Base-by-base conservation (phyloP, 148 eudicot species). In the Camellia sinensis region DNA sequence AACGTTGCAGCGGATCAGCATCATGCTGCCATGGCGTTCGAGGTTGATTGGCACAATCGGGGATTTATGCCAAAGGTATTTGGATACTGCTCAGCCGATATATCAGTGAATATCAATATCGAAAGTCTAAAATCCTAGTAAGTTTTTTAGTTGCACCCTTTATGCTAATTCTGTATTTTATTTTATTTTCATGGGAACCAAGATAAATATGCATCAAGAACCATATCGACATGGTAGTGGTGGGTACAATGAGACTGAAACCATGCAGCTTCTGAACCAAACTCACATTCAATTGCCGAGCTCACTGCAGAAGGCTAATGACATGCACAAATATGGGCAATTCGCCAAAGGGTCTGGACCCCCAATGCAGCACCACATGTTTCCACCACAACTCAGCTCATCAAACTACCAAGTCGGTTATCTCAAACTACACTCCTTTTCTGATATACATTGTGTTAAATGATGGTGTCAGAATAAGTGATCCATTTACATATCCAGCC, bases 261-360 rank as follows among this genome's bases (percentile, higher is more conserved):
- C 87, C 44, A 79, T 86, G 91, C 90, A 87, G 73, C 89, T 89
- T 40, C 82, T 83, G 5, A 88, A 87, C 84, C 90, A 86, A 85
- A 87, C 91, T 4, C 90, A 83, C 77, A 82, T 87, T 14, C 87
- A 87, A 56, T 86, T 92, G 14, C 88, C 90, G 9, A 67, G 60
- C 41, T 74, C 89, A 46, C 60, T 74, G 21, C 37, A 29, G 37
- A 71, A 45, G 69, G 60, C 67, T n/a, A 78, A 62, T 53, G 84
- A 74, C 61, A 43, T 71, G 13, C 84, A 73, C 7, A 52, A 78
- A 46, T 79, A 60, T 21, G 87, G 84, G 68, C 72, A 74, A 6
- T 50, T 60, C 14, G 37, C 1, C 8, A 68, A 60, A 78, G 9
- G 56, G 13, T 48, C 63, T 53, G 87, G 84, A 45, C 73, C 80